A percentile compares a stretch with the other conserved stretches of the same genome.
phyloP scores from a whole-genome alignment of 2,329 filamentous ascomycete genomes.

The Pseudocercospora fuligena region DNA sequence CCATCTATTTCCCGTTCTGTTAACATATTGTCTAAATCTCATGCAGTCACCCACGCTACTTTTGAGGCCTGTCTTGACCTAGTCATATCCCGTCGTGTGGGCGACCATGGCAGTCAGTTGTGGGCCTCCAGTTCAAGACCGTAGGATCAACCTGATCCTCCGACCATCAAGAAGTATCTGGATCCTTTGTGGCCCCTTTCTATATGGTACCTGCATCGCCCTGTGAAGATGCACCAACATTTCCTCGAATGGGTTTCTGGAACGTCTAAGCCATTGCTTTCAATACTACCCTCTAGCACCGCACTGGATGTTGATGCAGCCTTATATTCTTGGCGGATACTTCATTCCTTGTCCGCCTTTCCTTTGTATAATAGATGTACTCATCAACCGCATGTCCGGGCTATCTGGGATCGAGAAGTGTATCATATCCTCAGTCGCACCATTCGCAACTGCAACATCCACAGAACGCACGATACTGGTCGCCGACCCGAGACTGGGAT shows the following conservation, averaged over 20 bases:
- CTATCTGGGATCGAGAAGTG: not conserved
- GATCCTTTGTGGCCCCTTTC: slow-evolving; percentile 16
- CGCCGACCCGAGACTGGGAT: not conserved
- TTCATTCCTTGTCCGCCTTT: not conserved
- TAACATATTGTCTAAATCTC: slow-evolving; percentile 12
- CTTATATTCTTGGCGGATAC: slow-evolving; percentile 8
- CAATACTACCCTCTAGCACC: slow-evolving; percentile 13
- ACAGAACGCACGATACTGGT: not conserved
- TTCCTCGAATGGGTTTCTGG: slow-evolving; percentile 7
- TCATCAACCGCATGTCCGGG: not conserved
- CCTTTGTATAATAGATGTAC: slow-evolving; percentile 8
- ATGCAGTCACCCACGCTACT: slow-evolving; percentile 16
- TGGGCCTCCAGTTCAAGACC: slow-evolving; percentile 10
- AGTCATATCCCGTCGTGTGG: slow-evolving; percentile 12
- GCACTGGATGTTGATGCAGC: slow-evolving; percentile 22
- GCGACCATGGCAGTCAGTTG: slow-evolving; percentile 9
- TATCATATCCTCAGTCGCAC: not conserved
- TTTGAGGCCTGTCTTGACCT: slow-evolving; percentile 21
- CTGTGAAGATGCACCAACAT: slow-evolving; percentile 18
- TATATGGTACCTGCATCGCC: slow-evolving; percentile 29
- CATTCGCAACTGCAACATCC: not conserved
- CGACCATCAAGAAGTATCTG: slow-evolving; percentile 8
- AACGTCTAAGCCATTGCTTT: slow-evolving; percentile 20
- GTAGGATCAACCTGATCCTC: slow-evolving; percentile 17
- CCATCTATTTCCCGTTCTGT: slow-evolving; percentile 22